Evolutionary conservation across 306 rosid species (phyloP), one percentile per base, ranked within the genome.

Genomic region (Malus orientalis): DNA sequence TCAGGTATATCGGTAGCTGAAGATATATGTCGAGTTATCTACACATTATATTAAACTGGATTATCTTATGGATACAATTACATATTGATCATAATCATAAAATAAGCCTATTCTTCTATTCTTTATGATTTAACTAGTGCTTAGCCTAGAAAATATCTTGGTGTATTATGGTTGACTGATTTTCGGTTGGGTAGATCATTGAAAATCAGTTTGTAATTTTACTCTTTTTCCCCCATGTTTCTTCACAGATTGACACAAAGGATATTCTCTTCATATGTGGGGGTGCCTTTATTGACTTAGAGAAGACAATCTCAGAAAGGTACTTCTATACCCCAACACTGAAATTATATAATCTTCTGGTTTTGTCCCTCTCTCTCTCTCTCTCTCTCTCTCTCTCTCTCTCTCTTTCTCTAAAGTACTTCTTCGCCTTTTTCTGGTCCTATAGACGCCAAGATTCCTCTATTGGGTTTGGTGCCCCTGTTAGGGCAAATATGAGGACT

Each of bases 301-400:
- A 96, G 91, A 96, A 96, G 85, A 96, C 99, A 16, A 88, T 96
- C 87, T 96, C 99, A 44, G 99, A 96, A 86, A 96, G 99, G 99
- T 96, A 51, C 20, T 16, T 51, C 55, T 16, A 51, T 51, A 5
- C 55, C 20, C 55, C 72, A 55, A 80, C 71, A 61, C 76, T 73
- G 75, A 77, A 79, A 71, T 59, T 68, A 38, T 33, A 16, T 53
- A 9, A 13, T 65, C 30, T 58, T 72, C 49, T 77, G 61, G 63
- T 32, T 33, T 33, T 33, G 36, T 33, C 36, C 36, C 36, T 36
- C 40, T 36, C 38, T 20, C 30, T 64, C 25, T 25, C 25, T 25
- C 25, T 25, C 25, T 25, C 25, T 25, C 25, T 25, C 25, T 25
- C 25, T 25, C 25, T 25, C 25, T 23, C 1, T 23, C 25, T 23